A percentile compares a stretch with the other conserved stretches of the same genome.
phyloP scores from a whole-genome alignment of 208 protist genomes.

The Trichomonas tenax region DNA sequence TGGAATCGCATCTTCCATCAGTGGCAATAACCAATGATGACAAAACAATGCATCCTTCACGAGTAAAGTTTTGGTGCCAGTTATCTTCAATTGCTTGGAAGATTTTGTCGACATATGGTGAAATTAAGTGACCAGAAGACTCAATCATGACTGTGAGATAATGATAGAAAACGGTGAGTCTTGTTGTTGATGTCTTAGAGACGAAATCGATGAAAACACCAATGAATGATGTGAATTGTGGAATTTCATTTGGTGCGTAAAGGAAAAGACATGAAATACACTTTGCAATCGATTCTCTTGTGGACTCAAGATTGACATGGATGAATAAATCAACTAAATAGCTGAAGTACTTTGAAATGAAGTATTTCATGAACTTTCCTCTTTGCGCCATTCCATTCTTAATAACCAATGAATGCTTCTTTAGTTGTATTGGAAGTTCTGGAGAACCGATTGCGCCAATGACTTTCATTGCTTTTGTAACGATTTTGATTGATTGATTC shows the following conservation, averaged over 20 bases:
- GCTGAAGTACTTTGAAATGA: not conserved
- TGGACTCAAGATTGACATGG: not conserved
- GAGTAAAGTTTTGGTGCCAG: not conserved
- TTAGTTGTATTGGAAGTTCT: not conserved
- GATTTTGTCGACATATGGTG: not conserved
- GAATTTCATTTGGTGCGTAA: not conserved
- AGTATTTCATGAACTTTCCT: not conserved
- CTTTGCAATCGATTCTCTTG: not conserved
- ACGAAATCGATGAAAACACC: not conserved
- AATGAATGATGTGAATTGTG: not conserved
- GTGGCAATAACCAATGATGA: not conserved
- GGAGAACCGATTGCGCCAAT: not conserved
- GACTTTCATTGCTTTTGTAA: not conserved
- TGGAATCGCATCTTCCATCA: not conserved
- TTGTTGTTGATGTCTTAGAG: not conserved
- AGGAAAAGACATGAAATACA: not conserved
- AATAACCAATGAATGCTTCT: not conserved
- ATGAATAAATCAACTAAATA: not conserved
- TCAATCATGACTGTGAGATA: not conserved
- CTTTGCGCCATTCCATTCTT: not conserved
- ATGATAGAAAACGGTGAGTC: not conserved
- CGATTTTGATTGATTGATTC: not conserved
- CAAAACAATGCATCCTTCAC: not conserved
- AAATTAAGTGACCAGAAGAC: not conserved
- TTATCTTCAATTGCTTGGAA: conserved; percentile 8